phyloP scores from a whole-genome alignment of 1,139 yeast species.

The Pichiaceae sp. region DNA sequence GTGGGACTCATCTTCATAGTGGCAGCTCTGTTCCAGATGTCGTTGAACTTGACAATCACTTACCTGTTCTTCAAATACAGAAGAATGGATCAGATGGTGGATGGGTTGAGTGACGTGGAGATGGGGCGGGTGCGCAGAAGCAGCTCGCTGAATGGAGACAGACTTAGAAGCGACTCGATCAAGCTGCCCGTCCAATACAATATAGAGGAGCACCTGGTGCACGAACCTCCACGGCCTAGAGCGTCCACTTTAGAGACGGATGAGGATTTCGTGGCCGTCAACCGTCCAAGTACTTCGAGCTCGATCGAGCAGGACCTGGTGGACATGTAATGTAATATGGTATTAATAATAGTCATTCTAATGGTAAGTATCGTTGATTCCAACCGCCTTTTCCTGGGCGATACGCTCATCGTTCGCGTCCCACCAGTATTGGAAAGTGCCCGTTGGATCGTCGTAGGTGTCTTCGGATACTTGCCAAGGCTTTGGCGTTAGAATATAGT shows the following conservation, averaged over 20 bases:
- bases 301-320: background rate
- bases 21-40: constrained; percentile 78
- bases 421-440: constrained; percentile 34
- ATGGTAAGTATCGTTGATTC: constrained; percentile 4
- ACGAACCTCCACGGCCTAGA: background rate
- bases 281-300: too few relatives aligned
- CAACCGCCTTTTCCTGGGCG: constrained; percentile 10
- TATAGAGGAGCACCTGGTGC: background rate
- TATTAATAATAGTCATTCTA: background rate
- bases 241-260: too few relatives aligned
- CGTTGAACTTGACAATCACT: constrained; percentile 67
- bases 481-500: constrained; percentile 46
- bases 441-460: constrained; percentile 20
- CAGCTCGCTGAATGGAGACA: background rate
- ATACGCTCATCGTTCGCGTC: constrained; percentile 30
- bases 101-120: background rate
- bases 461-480: constrained; percentile 40
- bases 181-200: background rate
- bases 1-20: constrained; percentile 61
- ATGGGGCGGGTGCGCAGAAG: background rate
- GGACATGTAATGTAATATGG: background rate
- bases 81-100: constrained; percentile 3
- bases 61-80: constrained; percentile 62
- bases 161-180: background rate
- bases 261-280: too few relatives aligned